Base-by-base conservation (phyloP, 305 asterid species). In the Rubia balearica region DNA sequence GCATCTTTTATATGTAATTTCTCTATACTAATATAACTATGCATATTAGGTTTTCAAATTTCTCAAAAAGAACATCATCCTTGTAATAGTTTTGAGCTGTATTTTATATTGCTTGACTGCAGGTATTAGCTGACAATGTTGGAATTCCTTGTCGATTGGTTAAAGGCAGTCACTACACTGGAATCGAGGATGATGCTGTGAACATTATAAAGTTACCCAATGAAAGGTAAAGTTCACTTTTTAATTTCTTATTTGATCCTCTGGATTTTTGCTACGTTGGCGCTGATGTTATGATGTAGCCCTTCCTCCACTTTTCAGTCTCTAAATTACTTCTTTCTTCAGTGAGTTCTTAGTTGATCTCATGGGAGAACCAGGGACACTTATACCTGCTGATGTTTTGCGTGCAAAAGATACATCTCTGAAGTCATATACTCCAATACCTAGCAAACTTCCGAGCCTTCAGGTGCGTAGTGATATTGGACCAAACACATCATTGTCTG, bases 361-460 rank as follows among this genome's bases (percentile, higher is more conserved):
- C 79, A 95, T 95, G 99, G 99, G 97, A 81, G 97, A 92, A 71
- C 99, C 99, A 55, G 99, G 99, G 73, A 85, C 96, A 21, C 90
- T 90, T 73, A 85, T 95, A 77, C 98, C 99, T 36, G 95, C 94
- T 53, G 98, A 95, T 82, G 85, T 83, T 82, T 72, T 85, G 75
- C 80, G 89, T 82, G 85, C 89, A 45, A 87, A 86, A 82, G 97
- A 92, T 80, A 68, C 85, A 72, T 92, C 90, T 70, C 81, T 84
- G 69, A 86, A 81, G 75, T 71, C 92, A 3, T 69, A 76, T 69
- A 80, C 70, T 83, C 80, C 92, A 36, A 83, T 85, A 67, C 75
- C 79, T 76, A 79, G 78, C 81, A 85, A 77, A 74, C 83, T 81
- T 84, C 84, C 95, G 42, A 73, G 74, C 69, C 67, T 76, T 73